Base-by-base conservation (phyloP, 2,329 filamentous ascomycete species). In the Paramyrothecium roridum region DNA sequence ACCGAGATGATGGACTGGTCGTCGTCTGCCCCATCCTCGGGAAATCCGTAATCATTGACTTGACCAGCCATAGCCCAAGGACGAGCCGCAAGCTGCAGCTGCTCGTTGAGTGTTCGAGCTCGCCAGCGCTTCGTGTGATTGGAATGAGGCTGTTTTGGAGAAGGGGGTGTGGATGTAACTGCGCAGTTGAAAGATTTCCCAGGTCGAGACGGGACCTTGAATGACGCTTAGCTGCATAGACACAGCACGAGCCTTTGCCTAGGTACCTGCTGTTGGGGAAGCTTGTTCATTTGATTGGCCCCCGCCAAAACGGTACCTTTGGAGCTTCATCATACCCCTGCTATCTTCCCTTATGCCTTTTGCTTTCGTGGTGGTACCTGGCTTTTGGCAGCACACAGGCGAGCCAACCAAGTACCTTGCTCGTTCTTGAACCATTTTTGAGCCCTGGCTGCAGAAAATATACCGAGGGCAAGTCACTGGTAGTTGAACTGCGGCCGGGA, bases 1-100 rank as follows among this genome's bases (percentile, higher is more conserved):
- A 75, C 72, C 61, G 72, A 74, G 61, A 75, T 70, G 61, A 80
- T 75, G 57, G 77, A 78, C 68, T 75, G 75, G 63, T 80, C 77
- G 62, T 78, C 76, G 62, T 77, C 76, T 62, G 69, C 71, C 56
- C 66, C 69, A 66, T 79, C 77, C 56, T 78, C 75, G 53, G 74
- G 68, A 65, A 77, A 78, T 64, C 69, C 75, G 70, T 79, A 74
- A 58, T 75, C 71, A 62, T 72, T 69, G 63, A 77, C 75, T 57
- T 69, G 65, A 56, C 75, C 73, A 63, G 73, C 72, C 74, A 76
- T 76, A 68, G 68, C 70, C 23, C 62, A 51, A 37, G 23, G 30
- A 30, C 13, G 33, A 37, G 33, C 19, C 30, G 6, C 20, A 30
- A 30, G 49, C 49, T 33, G 33, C 22, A 48, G 19, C 46, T 22